Base-by-base conservation (phyloP, 2,329 filamentous ascomycete species). In the Claviceps fusiformis region DNA sequence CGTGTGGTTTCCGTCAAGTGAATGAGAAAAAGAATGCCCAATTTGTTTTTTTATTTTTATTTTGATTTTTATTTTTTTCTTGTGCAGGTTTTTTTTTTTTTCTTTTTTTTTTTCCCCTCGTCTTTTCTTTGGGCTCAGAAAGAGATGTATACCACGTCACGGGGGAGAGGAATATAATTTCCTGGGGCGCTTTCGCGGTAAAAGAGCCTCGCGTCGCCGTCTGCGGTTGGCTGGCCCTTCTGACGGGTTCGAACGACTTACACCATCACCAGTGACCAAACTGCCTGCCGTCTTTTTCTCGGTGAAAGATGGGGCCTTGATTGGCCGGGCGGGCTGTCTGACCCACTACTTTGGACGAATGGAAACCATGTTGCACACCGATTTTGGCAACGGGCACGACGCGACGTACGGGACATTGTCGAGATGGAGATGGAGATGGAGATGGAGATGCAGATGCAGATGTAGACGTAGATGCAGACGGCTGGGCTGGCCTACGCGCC, bases 91-190 rank as follows among this genome's bases (percentile, higher is more conserved):
- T n/a, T n/a, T n/a, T n/a, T n/a, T n/a, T n/a, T n/a, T n/a, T n/a
- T n/a, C n/a, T n/a, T n/a, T n/a, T 3, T 24, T 24, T 3, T 24
- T 24, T 24, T 24, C 3, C 3, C 3, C 24, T 24, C 3, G 24
- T 24, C 24, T 24, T 3, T 24, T 24, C 24, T 3, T 24, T 63
- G 64, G 64, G 64, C 67, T 67, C 66, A 65, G 64, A 65, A 64
- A 50, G 68, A 24, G 24, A 24, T 24, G 65, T 64, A 59, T 66
- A 65, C 65, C 67, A 6, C 69, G 68, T 65, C 66, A 65, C 64
- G 59, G 62, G 62, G 64, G 67, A 63, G 67, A 63, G 55, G 66
- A 64, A 68, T 70, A 70, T 71, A 70, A 37, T 69, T 68, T 24
- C 24, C 64, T 65, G 67, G 63, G 63, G 62, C 27, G 27, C 15